Conservation (phyloP, 176 grass and related monocot genomes). For the Zoysia japonica region DNA sequence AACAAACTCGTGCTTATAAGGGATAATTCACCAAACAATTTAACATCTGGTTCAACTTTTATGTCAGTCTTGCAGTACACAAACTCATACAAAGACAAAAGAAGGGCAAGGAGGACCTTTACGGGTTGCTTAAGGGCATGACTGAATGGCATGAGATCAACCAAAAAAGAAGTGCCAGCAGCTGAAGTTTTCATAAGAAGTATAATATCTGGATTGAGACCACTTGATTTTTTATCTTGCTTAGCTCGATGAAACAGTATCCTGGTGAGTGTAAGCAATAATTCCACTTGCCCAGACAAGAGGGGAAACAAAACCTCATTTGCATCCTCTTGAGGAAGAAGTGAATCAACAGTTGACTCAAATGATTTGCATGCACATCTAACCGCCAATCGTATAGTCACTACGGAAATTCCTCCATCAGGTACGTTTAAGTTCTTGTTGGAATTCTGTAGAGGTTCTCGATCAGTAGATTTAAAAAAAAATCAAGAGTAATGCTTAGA, state of each 20-base stretch:
- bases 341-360: conserved; percentile 52
- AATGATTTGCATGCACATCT: conserved; percentile 64
- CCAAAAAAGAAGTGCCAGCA: conserved; percentile 53
- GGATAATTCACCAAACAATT: conserved; percentile 58
- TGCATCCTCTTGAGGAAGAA: conserved; percentile 48
- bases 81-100: conserved; percentile 57
- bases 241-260: conserved; percentile 51
- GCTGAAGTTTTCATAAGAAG: conserved; percentile 62
- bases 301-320: conserved; percentile 56
- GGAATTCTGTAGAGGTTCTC: conserved; percentile 33
- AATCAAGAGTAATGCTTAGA: conserved; percentile 2
- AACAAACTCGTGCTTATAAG: conserved; percentile 61
- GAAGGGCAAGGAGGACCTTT: conserved; percentile 67
- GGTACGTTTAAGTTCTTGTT: conserved; percentile 35
- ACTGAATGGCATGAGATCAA: conserved; percentile 58
- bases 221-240: conserved; percentile 35
- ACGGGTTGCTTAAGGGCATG: conserved; percentile 58
- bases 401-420: conserved; percentile 53
- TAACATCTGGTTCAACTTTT: conserved; percentile 52
- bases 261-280: conserved; percentile 58
- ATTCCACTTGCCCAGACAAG: conserved; percentile 64
- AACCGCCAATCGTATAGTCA: conserved; percentile 46
- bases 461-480: conserved; percentile 12
- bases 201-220: conserved; percentile 45
- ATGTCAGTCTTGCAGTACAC: conserved; percentile 38